Evolutionary conservation across 2,329 filamentous ascomycete genomes (phyloP).

Genomic region (Mariannaea sp.): DNA sequence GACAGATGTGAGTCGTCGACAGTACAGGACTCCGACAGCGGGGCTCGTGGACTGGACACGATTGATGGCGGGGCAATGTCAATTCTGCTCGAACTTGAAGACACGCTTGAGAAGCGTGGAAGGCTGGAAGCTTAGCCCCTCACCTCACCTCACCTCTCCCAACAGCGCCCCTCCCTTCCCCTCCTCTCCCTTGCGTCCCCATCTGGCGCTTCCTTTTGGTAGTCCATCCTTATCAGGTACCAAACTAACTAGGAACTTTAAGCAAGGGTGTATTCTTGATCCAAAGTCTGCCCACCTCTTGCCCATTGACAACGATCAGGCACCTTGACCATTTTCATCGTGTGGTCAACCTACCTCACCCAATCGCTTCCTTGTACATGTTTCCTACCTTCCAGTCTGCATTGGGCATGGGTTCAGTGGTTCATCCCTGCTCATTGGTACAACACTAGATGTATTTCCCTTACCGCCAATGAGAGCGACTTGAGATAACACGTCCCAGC

Average conservation of each 20-base stretch:
- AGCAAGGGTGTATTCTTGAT: too few species aligned
- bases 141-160: too few species aligned
- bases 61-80: constrained; percentile 35
- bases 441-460: constrained; percentile 9
- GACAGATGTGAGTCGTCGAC: constrained; percentile 20
- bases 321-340: not conserved
- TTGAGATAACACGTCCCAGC: constrained; percentile 28
- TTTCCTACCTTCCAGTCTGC: not conserved
- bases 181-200: not conserved
- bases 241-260: too few species aligned
- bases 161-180: too few species aligned
- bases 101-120: too few species aligned
- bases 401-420: constrained; percentile 8
- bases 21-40: constrained; percentile 35
- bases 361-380: not conserved
- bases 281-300: too few species aligned
- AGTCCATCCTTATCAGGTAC: constrained; percentile 21
- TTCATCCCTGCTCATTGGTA: not conserved
- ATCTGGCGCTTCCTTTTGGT: not conserved
- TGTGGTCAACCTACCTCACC: not conserved
- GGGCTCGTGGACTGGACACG: constrained; percentile 29
- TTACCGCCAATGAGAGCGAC: constrained; percentile 29
- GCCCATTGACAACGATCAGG: too few species aligned
- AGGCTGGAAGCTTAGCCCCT: too few species aligned
- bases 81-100: not conserved